These are phyloP conservation scores for Spathaspora gorwiae DNA, from an alignment of 805 yeast species.

Conservation along the genomic window DNA sequence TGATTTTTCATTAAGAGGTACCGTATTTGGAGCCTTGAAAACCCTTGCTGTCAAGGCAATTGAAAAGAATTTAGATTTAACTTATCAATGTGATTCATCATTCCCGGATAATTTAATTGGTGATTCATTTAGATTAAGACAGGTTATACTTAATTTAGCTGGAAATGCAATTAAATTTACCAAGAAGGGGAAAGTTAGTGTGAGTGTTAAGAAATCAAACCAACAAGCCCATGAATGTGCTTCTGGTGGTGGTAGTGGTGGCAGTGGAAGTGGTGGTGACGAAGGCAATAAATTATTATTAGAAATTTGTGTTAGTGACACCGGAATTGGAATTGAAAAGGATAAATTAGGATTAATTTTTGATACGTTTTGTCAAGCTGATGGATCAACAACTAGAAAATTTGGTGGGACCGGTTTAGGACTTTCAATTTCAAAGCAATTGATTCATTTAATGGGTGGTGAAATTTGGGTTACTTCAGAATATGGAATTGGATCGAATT, in stretches of 20 bases:
- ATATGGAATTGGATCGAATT: slow-evolving; percentile 78
- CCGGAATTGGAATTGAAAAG: slow-evolving; percentile 85
- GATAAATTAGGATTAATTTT: slow-evolving; percentile 82
- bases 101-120: slow-evolving; percentile 86
- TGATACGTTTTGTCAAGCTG: slow-evolving; percentile 90
- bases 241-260: background rate
- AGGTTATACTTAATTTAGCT: slow-evolving; percentile 78
- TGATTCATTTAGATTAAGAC: slow-evolving; percentile 83
- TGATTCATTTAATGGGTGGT: slow-evolving; percentile 90
- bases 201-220: slow-evolving; percentile 58
- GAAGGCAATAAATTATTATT: slow-evolving; percentile 46
- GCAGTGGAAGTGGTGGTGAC: slow-evolving; percentile 21
- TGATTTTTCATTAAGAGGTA: slow-evolving; percentile 79
- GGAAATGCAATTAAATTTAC: slow-evolving; percentile 92
- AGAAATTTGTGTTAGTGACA: slow-evolving; percentile 84
- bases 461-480: slow-evolving; percentile 85
- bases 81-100: slow-evolving; percentile 78
- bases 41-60: slow-evolving; percentile 87
- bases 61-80: slow-evolving; percentile 75
- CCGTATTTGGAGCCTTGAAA: slow-evolving; percentile 85
- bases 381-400: slow-evolving; percentile 87
- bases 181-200: slow-evolving; percentile 73
- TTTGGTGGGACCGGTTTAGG: slow-evolving; percentile 94
- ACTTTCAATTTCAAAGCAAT: slow-evolving; percentile 78
- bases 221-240: slow-evolving; percentile 11